Percentiles rank a stretch among this genome's conserved stretches.
phyloP scores from a whole-genome alignment of 345 rosid genomes.

The Gossypium herbaceum region DNA sequence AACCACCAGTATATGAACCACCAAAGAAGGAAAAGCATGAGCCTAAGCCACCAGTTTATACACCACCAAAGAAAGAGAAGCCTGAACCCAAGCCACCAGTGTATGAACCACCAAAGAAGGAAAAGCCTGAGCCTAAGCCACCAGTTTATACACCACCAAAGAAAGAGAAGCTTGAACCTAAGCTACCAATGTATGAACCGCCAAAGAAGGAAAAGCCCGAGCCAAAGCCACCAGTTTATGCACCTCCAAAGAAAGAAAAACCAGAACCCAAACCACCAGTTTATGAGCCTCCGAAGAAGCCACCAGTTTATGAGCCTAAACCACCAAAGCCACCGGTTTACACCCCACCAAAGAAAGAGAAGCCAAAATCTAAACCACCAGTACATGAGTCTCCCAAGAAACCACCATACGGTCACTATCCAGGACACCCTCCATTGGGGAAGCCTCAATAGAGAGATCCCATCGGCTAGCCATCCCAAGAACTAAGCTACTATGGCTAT shows the following conservation, averaged over 20 bases:
- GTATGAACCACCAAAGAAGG: not conserved
- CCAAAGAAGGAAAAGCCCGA: conserved; percentile 1
- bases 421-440: conserved; percentile 14
- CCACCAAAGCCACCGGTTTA: conserved; percentile 6
- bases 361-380: conserved; percentile 6
- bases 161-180: not conserved
- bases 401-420: conserved; percentile 8
- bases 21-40: not conserved
- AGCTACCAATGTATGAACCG: conserved; percentile 15
- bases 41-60: not conserved
- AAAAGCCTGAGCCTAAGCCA: not conserved
- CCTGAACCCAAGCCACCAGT: not conserved
- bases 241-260: not conserved
- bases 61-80: conserved; percentile 1
- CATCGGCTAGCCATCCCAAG: not conserved
- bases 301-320: not conserved
- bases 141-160: conserved; percentile 10
- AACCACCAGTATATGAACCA: not conserved
- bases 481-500: not conserved
- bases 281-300: conserved; percentile 1
- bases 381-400: conserved; percentile 12
- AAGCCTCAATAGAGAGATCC: not conserved
- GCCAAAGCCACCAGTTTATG: not conserved
- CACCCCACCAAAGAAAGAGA: not conserved
- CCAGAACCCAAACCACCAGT: conserved; percentile 12